phyloP scores from a whole-genome alignment of 768 basidiomycete species.

The Dentipellis sp. region DNA sequence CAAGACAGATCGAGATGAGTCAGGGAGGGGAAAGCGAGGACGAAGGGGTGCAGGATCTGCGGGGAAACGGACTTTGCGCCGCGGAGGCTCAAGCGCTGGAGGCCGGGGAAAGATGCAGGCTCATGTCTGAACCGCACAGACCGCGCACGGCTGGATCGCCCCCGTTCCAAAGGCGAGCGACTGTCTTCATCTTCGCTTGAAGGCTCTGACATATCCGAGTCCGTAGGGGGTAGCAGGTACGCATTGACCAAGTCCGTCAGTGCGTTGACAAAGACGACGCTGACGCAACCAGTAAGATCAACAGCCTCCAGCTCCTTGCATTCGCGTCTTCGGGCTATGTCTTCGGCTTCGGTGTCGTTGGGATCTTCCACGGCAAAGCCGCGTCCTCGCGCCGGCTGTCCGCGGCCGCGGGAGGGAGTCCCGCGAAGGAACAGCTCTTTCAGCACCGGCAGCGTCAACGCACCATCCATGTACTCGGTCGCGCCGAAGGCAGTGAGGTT shows the following conservation, averaged over 20 bases:
- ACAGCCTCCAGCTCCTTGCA: conserved; percentile 71
- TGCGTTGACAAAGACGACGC: conserved; percentile 79
- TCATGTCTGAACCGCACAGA: conserved; percentile 37
- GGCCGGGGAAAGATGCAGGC: conserved; percentile 51
- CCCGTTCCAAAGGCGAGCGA: neutral
- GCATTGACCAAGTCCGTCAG: conserved; percentile 74
- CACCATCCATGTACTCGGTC: conserved; percentile 97
- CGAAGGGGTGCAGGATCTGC: conserved; percentile 58
- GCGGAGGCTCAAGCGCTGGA: conserved; percentile 72
- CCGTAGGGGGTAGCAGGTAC: conserved; percentile 42
- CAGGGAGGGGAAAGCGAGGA: conserved; percentile 75
- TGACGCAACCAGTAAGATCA: conserved; percentile 93
- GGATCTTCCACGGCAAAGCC: conserved; percentile 35
- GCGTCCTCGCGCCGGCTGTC: conserved; percentile 61
- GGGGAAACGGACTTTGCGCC: conserved; percentile 74
- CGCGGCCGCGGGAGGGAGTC: conserved; percentile 54
- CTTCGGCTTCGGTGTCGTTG: conserved; percentile 64
- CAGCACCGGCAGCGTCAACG: conserved; percentile 75
- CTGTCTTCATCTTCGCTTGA: conserved; percentile 28
- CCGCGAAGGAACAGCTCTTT: conserved; percentile 90
- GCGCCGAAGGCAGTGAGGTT: conserved; percentile 86
- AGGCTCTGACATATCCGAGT: conserved; percentile 29
- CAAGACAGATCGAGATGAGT: conserved; percentile 49
- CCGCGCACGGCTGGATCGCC: conserved; percentile 21
- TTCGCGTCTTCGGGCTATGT: conserved; percentile 50